Conservation (phyloP, 2,329 filamentous ascomycete species). For the Exserohilum turcica region DNA sequence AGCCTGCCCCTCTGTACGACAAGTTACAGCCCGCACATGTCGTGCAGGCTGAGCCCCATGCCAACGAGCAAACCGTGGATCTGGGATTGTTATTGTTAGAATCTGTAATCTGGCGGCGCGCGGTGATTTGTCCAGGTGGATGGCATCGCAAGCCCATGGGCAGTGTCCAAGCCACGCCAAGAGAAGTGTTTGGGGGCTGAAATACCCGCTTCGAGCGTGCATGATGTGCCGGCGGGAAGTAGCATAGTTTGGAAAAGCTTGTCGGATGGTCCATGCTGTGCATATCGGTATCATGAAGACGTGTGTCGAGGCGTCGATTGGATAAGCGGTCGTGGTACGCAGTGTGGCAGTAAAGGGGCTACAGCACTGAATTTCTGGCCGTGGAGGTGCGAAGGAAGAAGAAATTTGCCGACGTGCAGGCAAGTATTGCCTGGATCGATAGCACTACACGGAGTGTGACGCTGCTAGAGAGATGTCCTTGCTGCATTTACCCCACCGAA, state of each 20-base stretch:
- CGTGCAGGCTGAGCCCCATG: not conserved
- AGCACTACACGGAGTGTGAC: too few relatives aligned
- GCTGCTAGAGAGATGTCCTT: too few relatives aligned
- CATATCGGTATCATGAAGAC: not conserved
- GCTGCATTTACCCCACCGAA: too few relatives aligned
- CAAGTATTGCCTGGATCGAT: too few relatives aligned
- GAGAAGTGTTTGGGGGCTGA: not conserved
- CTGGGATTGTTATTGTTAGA: not conserved
- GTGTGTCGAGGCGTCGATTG: not conserved
- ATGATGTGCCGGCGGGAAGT: not conserved
- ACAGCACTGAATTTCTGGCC: too few relatives aligned
- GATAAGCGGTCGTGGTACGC: not conserved
- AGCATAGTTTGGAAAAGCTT: not conserved
- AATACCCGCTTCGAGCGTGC: not conserved
- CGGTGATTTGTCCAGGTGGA: not conserved
- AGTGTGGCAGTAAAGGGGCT: too few relatives aligned
- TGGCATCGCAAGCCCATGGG: not conserved
- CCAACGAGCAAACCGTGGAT: not conserved
- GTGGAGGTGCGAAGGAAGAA: too few relatives aligned
- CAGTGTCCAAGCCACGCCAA: not conserved
- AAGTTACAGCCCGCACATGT: not conserved
- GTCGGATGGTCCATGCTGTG: not conserved
- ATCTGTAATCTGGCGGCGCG: not conserved
- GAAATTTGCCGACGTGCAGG: too few relatives aligned
- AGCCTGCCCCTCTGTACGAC: not conserved